phyloP scores from a whole-genome alignment of 1,284 basidiomycete species.

The Pseudozyma sp. region DNA sequence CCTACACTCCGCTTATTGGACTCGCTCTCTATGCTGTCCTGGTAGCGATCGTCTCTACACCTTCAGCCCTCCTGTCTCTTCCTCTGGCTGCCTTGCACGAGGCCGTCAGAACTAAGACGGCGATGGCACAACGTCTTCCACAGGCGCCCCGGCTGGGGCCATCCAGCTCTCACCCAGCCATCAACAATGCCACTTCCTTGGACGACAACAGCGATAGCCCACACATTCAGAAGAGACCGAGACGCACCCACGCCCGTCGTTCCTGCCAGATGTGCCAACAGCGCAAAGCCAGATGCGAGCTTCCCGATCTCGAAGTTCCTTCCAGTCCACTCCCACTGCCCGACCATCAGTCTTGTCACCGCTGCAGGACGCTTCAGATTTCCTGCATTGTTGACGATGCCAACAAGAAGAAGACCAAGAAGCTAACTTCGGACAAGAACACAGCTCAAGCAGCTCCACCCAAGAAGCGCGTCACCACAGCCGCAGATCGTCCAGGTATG shows the following conservation, averaged over 20 bases:
- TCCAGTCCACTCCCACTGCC: slow-evolving; percentile 35
- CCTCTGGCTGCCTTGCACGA: background rate
- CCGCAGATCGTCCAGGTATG: slow-evolving; percentile 10
- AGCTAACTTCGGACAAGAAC: background rate
- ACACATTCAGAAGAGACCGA: slow-evolving; percentile 36
- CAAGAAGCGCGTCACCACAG: slow-evolving; percentile 4
- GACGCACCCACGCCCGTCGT: slow-evolving; percentile 46
- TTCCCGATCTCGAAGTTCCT: slow-evolving; percentile 40
- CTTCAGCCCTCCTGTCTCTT: background rate
- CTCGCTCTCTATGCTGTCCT: no score
- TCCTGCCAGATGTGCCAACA: slow-evolving; percentile 50
- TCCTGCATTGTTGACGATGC: slow-evolving; percentile 45
- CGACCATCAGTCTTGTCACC: slow-evolving; percentile 37
- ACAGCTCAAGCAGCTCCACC: background rate
- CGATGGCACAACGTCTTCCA: background rate
- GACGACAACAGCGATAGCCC: slow-evolving; percentile 16
- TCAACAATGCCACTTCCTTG: background rate
- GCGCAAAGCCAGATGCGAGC: slow-evolving; percentile 47
- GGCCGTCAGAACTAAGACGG: no score
- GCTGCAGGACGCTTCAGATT: slow-evolving; percentile 40
- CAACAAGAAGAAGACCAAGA: slow-evolving; percentile 36
- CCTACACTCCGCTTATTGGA: no score
- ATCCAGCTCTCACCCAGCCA: background rate
- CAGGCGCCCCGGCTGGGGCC: background rate
- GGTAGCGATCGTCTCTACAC: no score